These are phyloP conservation scores for Lactarius pseudohatsudake DNA, from an alignment of 768 basidiomycete species.

Conservation along the genomic window DNA sequence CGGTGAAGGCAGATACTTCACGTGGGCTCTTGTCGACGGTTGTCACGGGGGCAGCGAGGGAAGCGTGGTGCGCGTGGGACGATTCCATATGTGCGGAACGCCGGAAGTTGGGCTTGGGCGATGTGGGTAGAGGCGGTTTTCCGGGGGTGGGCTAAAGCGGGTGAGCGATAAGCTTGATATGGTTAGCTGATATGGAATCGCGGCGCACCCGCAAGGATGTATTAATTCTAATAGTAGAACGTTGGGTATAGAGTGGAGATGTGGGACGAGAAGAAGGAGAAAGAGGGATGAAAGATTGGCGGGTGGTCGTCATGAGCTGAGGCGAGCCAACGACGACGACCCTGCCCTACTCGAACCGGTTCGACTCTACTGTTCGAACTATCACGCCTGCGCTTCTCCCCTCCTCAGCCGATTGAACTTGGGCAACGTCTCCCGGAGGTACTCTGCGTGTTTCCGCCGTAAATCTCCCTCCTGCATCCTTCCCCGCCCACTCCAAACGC, in stretches of 20 bases:
- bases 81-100: constrained; percentile 33
- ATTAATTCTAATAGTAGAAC: constrained; percentile 12
- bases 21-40: constrained; percentile 22
- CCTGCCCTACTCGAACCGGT: not conserved
- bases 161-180: constrained; percentile 10
- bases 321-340: not conserved
- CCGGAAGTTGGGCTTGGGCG: constrained; percentile 48
- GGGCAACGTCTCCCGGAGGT: constrained; percentile 86
- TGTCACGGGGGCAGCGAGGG: constrained; percentile 14
- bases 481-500: constrained; percentile 85
- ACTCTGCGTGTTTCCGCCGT: constrained; percentile 85
- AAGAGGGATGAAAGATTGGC: constrained; percentile 50
- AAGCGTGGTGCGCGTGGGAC: constrained; percentile 17
- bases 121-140: constrained; percentile 48
- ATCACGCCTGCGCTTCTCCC: constrained; percentile 26
- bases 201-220: constrained; percentile 19
- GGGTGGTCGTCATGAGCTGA: constrained; percentile 13
- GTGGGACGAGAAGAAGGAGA: constrained; percentile 33
- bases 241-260: constrained; percentile 1
- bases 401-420: constrained; percentile 73
- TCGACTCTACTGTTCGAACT: not conserved
- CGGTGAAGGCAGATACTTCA: constrained; percentile 18
- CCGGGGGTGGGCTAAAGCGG: constrained; percentile 10
- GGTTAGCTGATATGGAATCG: not conserved
- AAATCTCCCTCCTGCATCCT: constrained; percentile 81